Base-by-base conservation (phyloP, 2,329 filamentous ascomycete species). In the Xylaria sp. region DNA sequence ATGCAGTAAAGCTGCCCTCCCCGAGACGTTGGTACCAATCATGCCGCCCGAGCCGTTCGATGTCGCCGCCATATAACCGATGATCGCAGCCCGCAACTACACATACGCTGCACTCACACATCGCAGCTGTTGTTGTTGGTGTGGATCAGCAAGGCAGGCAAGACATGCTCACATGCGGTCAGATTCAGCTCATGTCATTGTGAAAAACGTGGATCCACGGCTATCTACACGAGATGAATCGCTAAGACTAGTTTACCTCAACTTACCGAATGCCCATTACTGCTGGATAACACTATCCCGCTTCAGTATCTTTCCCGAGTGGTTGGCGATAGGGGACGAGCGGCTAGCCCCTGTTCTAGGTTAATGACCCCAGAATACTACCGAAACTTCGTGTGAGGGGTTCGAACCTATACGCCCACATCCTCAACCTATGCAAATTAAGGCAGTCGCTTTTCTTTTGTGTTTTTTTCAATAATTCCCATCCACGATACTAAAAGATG, bases 351-450 rank as follows among this genome's bases (percentile, higher is more conserved):
- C 36, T 13, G 11, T 38, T 13, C 36, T 38, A 38, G 28, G 63
- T 53, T 61, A 61, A 58, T 42, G 17, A 53, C 6, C 40, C 67
- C 65, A 64, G 67, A 64, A 44, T 57, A 62, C 40, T 40, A 46
- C 49, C 38, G 3, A 57, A 38, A 44, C 54, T n/a, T 42, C 17
- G 40, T 42, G 40, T n/a, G 40, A 42, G 36, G 40, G 40, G 40
- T 42, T n/a, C 15, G 40, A 42, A 42, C 40, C 11, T 11, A 38
- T 40, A 40, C 38, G 33, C 33, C 33, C 33, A 33, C 23, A 23
- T 6, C 31, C 31, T 33, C 40, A 17, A 44, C 20, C 13, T 23
- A 48, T 48, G 11, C 44, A 48, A 51, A 28, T 15, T 10, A 33
- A 31, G 31, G 13, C 48, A 26, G 17, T 26, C 31, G 6, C 13